phyloP scores from a whole-genome alignment of 2,329 filamentous ascomycete species.

The Xylariales sp. region DNA sequence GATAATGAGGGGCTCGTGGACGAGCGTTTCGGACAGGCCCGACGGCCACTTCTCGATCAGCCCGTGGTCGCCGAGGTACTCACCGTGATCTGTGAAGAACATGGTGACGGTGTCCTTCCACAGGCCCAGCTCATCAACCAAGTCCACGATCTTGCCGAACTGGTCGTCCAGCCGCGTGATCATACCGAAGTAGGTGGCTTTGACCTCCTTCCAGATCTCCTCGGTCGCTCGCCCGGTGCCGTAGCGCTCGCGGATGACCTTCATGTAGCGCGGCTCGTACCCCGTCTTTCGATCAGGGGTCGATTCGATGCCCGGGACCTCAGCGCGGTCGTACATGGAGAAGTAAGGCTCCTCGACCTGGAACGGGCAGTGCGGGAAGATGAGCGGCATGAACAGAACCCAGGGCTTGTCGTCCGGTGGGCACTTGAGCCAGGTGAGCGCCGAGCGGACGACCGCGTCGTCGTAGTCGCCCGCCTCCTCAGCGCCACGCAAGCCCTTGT shows the following conservation, averaged over 20 bases:
- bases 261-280: constrained; percentile 37
- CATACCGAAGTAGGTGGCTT: constrained; percentile 39
- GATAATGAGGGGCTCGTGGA: constrained; percentile 38
- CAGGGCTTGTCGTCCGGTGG: constrained; percentile 35
- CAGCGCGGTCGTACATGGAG: constrained; percentile 35
- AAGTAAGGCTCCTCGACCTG: constrained; percentile 44
- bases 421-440: constrained; percentile 36
- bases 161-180: constrained; percentile 39
- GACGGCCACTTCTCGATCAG: constrained; percentile 46
- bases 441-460: constrained; percentile 34
- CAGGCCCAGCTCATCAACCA: constrained; percentile 25
- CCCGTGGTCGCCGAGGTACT: constrained; percentile 43
- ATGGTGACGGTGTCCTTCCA: constrained; percentile 36
- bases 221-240: constrained; percentile 32
- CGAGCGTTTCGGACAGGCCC: constrained; percentile 34
- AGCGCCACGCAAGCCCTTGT: constrained; percentile 32
- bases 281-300: constrained; percentile 25
- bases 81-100: constrained; percentile 41
- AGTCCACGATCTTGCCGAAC: constrained; percentile 35
- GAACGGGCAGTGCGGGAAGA: constrained; percentile 43
- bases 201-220: constrained; percentile 31
- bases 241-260: constrained; percentile 30
- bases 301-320: constrained; percentile 14
- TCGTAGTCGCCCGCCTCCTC: constrained; percentile 37
- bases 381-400: constrained; percentile 36